A percentile compares a stretch with the other conserved stretches of the same genome.
phyloP scores from a whole-genome alignment of 768 basidiomycete genomes.

The Mycena crocata region DNA sequence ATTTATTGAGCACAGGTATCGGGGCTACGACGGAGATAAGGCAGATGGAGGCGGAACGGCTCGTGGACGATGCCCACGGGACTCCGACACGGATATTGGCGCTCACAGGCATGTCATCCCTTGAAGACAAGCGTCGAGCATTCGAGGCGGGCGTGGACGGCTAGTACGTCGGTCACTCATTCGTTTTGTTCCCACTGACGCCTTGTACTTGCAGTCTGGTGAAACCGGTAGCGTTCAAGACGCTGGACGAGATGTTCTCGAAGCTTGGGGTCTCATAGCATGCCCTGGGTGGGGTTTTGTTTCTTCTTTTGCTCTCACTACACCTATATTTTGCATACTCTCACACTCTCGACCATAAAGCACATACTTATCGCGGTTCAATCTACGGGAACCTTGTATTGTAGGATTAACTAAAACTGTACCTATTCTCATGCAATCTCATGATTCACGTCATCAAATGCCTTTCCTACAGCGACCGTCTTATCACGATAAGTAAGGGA shows the following conservation, averaged over 20 bases:
- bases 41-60: constrained; percentile 67
- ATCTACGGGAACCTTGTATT: constrained; percentile 24
- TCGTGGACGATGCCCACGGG: constrained; percentile 31
- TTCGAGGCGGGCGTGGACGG: constrained; percentile 96
- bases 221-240: constrained; percentile 96
- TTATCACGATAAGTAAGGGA: no score
- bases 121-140: constrained; percentile 91
- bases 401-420: constrained; percentile 26
- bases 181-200: constrained; percentile 11
- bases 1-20: constrained; percentile 62
- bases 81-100: constrained; percentile 76
- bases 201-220: constrained; percentile 70
- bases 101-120: constrained; percentile 92
- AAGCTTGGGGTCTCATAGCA: constrained; percentile 67
- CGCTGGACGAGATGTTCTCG: constrained; percentile 85
- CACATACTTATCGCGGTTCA: constrained; percentile 27
- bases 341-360: constrained; percentile 15
- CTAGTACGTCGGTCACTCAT: constrained; percentile 73
- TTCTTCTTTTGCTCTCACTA: background rate
- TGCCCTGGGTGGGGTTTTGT: no score
- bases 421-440: constrained; percentile 16
- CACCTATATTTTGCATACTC: constrained; percentile 10
- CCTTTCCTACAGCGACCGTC: no score
- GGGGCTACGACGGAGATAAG: constrained; percentile 89
- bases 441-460: constrained; percentile 2